A percentile compares a stretch with the other conserved stretches of the same genome.
These are phyloP conservation scores for Yamadazyma spencermartinsiae DNA, from an alignment of 1,139 yeast genomes.

Conservation along the genomic window DNA sequence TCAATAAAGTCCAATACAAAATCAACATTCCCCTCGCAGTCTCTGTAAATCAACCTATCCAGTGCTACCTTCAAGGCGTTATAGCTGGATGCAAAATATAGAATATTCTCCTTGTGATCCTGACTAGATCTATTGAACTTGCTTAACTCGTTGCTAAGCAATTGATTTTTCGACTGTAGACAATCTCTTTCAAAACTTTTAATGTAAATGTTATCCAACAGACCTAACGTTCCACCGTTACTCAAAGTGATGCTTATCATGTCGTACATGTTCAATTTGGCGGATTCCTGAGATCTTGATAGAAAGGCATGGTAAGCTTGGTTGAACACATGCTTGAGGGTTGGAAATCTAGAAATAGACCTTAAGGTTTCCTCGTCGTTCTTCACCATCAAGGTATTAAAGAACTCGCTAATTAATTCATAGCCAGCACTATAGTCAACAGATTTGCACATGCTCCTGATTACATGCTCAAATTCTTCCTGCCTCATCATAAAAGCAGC, in stretches of 20 bases:
- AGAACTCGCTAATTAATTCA: conserved; percentile 29
- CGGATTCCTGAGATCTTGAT: conserved; percentile 21
- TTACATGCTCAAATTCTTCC: conserved; percentile 22
- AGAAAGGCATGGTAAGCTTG: conserved; percentile 24
- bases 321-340: conserved; percentile 28
- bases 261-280: conserved; percentile 30
- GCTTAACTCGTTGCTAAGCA: conserved; percentile 48
- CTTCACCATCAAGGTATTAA: conserved; percentile 28
- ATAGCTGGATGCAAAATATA: conserved; percentile 51
- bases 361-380: conserved; percentile 42
- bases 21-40: conserved; percentile 11
- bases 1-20: conserved; percentile 65
- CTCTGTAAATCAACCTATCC: conserved; percentile 25
- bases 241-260: conserved; percentile 36
- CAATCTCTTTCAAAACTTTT: conserved; percentile 49
- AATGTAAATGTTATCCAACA: conserved; percentile 37
- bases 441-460: conserved; percentile 19
- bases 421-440: conserved; percentile 18
- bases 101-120: conserved; percentile 61
- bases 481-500: conserved; percentile 37
- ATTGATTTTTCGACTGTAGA: conserved; percentile 41
- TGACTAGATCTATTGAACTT: conserved; percentile 54
- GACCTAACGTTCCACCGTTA: conserved; percentile 43
- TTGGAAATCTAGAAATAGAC: conserved; percentile 31
- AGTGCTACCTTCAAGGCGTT: conserved; percentile 46